These are phyloP conservation scores for Penicillium sclerotigenum DNA, from an alignment of 2,329 filamentous ascomycete genomes.

Conservation along the genomic window DNA sequence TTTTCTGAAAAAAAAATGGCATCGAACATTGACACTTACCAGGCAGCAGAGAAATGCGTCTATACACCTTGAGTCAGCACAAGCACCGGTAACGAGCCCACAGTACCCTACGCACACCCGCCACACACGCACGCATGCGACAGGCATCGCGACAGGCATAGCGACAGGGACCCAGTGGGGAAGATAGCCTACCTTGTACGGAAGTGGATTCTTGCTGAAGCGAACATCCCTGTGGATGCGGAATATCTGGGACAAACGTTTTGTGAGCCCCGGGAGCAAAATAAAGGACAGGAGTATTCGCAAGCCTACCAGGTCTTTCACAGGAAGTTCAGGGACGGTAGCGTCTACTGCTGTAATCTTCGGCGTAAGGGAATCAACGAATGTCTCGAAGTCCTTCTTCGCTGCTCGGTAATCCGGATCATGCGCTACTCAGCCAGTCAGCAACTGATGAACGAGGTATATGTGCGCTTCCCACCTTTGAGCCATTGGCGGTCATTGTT, in stretches of 20 bases:
- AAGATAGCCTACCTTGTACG: constrained; percentile 68
- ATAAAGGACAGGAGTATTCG: background rate
- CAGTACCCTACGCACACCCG: constrained; percentile 11
- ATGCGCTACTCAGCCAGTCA: constrained; percentile 55
- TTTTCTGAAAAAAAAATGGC: background rate
- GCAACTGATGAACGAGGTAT: constrained; percentile 3
- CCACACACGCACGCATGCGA: background rate
- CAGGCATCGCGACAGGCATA: no score
- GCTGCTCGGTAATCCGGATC: constrained; percentile 76
- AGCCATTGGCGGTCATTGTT: constrained; percentile 64
- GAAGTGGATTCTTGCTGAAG: constrained; percentile 79
- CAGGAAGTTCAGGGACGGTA: constrained; percentile 79
- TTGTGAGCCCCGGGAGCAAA: constrained; percentile 9
- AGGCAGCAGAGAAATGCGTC: constrained; percentile 80
- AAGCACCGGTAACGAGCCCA: constrained; percentile 11
- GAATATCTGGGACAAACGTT: constrained; percentile 55
- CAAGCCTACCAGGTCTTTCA: constrained; percentile 68
- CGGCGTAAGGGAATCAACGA: constrained; percentile 68
- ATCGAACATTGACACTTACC: constrained; percentile 46
- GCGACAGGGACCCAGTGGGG: background rate
- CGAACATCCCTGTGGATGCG: constrained; percentile 84
- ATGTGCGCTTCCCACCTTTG: constrained; percentile 49
- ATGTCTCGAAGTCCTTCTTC: constrained; percentile 76
- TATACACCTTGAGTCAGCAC: constrained; percentile 37
- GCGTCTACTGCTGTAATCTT: constrained; percentile 70